Evolutionary conservation across 805 yeast genomes (phyloP).

Genomic region (Yamadazyma ubonensis): DNA sequence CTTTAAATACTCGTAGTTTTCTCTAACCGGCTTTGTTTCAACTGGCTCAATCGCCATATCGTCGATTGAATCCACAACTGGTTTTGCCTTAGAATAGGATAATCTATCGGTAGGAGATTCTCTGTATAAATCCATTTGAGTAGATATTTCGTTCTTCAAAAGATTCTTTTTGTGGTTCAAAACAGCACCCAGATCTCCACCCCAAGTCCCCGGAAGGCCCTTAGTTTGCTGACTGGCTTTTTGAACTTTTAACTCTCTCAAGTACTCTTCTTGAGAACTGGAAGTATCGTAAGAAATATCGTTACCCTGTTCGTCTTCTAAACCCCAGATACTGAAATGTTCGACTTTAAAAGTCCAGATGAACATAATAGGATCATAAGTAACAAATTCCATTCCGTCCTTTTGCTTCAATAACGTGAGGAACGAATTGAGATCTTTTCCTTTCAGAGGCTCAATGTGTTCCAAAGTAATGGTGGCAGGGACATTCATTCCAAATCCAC

Average conservation of each 20-base stretch:
- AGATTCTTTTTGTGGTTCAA: constrained; percentile 29
- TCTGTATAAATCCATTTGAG: constrained; percentile 8
- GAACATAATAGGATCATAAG: constrained; percentile 73
- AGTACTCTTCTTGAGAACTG: constrained; percentile 25
- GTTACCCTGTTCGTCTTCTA: constrained; percentile 51
- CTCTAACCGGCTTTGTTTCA: constrained; percentile 10
- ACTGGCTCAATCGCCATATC: constrained; percentile 4
- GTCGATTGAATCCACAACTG: not conserved
- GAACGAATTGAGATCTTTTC: constrained; percentile 41
- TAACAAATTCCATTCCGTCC: constrained; percentile 74
- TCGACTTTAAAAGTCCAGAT: constrained; percentile 79
- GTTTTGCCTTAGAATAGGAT: not conserved
- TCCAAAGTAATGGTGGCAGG: constrained; percentile 74
- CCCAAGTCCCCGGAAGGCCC: constrained; percentile 42
- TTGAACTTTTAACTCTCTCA: constrained; percentile 36
- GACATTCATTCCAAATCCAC: constrained; percentile 70
- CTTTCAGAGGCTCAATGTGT: constrained; percentile 52
- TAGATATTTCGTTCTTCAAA: constrained; percentile 30
- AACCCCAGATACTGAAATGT: constrained; percentile 95
- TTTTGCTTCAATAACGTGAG: constrained; percentile 50
- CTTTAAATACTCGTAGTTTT: constrained; percentile 33
- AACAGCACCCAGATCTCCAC: constrained; percentile 17
- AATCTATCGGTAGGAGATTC: constrained; percentile 4
- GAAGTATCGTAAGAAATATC: constrained; percentile 14
- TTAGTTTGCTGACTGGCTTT: constrained; percentile 27